phyloP scores from a whole-genome alignment of 352 stramenopile genomes.

The Pythium sp. region DNA sequence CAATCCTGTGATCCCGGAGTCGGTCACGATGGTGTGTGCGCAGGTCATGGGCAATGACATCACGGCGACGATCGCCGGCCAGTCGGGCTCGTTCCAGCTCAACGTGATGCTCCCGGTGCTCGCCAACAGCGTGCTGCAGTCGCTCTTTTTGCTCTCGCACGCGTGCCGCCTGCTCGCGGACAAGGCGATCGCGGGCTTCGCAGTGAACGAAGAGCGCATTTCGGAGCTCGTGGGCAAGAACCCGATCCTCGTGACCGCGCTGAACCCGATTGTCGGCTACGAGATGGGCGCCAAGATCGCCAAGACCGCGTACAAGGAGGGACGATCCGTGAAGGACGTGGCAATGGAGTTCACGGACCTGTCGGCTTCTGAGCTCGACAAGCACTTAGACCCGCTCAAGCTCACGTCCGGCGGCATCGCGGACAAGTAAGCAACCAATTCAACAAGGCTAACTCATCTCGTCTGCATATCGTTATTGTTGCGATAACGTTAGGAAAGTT shows the following conservation, averaged over 20 bases:
- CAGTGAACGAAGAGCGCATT: slow-evolving; percentile 39
- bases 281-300: slow-evolving; percentile 55
- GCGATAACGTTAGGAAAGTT: not conserved
- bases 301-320: slow-evolving; percentile 60
- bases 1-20: slow-evolving; percentile 82
- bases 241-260: slow-evolving; percentile 54
- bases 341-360: slow-evolving; percentile 41
- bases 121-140: slow-evolving; percentile 48
- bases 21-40: slow-evolving; percentile 54
- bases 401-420: slow-evolving; percentile 45
- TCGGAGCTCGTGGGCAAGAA: slow-evolving; percentile 49
- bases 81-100: slow-evolving; percentile 52
- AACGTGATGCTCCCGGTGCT: slow-evolving; percentile 65
- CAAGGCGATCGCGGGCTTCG: slow-evolving; percentile 43
- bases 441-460: not conserved
- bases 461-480: not conserved
- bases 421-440: slow-evolving; percentile 20
- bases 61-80: slow-evolving; percentile 45
- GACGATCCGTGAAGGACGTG: slow-evolving; percentile 46
- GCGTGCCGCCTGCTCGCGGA: slow-evolving; percentile 40
- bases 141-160: slow-evolving; percentile 36
- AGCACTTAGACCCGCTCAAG: slow-evolving; percentile 44
- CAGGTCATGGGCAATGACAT: slow-evolving; percentile 62
- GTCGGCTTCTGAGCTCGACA: slow-evolving; percentile 48
- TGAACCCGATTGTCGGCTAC: slow-evolving; percentile 61